A percentile compares a stretch with the other conserved stretches of the same genome.
These are phyloP conservation scores for Colletotrichum spaethianum DNA, from an alignment of 2,329 filamentous ascomycete species.

Conservation along the genomic window DNA sequence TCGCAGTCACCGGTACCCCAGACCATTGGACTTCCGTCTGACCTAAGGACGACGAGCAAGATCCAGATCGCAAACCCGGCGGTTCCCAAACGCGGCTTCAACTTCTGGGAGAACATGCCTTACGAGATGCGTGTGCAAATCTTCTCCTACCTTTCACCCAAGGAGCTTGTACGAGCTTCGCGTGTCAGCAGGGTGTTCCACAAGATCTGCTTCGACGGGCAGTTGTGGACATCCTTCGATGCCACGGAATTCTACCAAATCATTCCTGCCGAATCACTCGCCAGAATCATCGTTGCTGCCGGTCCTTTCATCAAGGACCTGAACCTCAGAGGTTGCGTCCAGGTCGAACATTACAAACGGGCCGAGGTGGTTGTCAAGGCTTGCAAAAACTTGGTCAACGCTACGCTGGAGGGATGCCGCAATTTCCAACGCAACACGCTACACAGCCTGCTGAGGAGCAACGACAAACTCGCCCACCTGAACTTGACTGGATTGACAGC, in stretches of 20 bases:
- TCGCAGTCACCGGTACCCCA: slow-evolving; percentile 50
- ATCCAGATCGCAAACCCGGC: slow-evolving; percentile 36
- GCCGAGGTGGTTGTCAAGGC: slow-evolving; percentile 84
- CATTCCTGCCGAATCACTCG: slow-evolving; percentile 86
- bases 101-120: slow-evolving; percentile 87
- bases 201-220: slow-evolving; percentile 91
- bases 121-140: slow-evolving; percentile 86
- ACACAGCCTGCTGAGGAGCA: slow-evolving; percentile 81
- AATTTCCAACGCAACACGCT: slow-evolving; percentile 86
- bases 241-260: slow-evolving; percentile 88
- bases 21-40: slow-evolving; percentile 75
- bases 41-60: slow-evolving; percentile 55
- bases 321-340: slow-evolving; percentile 91
- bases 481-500: slow-evolving; percentile 87
- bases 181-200: slow-evolving; percentile 84
- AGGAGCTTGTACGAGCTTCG: slow-evolving; percentile 85
- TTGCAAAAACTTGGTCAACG: slow-evolving; percentile 89
- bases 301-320: slow-evolving; percentile 93
- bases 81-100: slow-evolving; percentile 53
- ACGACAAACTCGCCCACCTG: slow-evolving; percentile 83
- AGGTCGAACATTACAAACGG: slow-evolving; percentile 86
- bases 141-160: slow-evolving; percentile 81
- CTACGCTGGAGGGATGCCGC: slow-evolving; percentile 89
- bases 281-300: slow-evolving; percentile 86
- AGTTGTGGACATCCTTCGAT: slow-evolving; percentile 90